Evolutionary conservation across 2,329 filamentous ascomycete genomes (phyloP), one percentile per base, ranked within the genome.

Genomic region (Stagonosporopsis tanaceti): DNA sequence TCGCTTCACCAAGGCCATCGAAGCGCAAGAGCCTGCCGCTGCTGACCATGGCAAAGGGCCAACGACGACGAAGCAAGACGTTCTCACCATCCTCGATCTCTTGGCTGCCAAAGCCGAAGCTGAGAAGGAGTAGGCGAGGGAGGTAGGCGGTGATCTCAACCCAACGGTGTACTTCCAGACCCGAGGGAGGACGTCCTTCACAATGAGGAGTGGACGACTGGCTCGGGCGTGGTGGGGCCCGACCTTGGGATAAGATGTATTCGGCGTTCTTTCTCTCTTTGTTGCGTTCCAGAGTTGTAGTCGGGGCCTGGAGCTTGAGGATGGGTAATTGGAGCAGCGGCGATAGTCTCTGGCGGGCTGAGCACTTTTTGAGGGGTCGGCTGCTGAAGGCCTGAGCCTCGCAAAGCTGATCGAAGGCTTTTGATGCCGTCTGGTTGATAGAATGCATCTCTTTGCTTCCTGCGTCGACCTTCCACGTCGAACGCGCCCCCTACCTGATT

Each of bases 141-240:
- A 4, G 28, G 24, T 8, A 20, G 9, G 25, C n/a, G 25, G 32
- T 28, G 39, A 41, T 50, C 46, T 50, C 46, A 48, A 45, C 46
- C 52, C 39, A 25, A 54, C 12, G 30, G 52, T 17, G 38, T 42
- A 34, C 6, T 37, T 53, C 47, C 51, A 50, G 39, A 38, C 39
- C 52, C 37, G 45, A 42, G 39, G 45, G 45, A 54, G 45, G 45
- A 50, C 39, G 38, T 32, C 52, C 39, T 38, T 37, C 32, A 54
- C 45, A 44, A 39, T 15, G 39, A 17, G 45, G 52, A 54, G 39
- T 34, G 40, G 46, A 38, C 30, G 39, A 50, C 46, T 39, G 52
- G 42, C 32, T 24, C 3, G 34, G 39, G 30, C 48, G 30, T 51
- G 39, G 48, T 22, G 39, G 48, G 17, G 48, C 39, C 11, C 32